Conservation (phyloP, 169 alveolate species). For the Plasmodium inui region DNA sequence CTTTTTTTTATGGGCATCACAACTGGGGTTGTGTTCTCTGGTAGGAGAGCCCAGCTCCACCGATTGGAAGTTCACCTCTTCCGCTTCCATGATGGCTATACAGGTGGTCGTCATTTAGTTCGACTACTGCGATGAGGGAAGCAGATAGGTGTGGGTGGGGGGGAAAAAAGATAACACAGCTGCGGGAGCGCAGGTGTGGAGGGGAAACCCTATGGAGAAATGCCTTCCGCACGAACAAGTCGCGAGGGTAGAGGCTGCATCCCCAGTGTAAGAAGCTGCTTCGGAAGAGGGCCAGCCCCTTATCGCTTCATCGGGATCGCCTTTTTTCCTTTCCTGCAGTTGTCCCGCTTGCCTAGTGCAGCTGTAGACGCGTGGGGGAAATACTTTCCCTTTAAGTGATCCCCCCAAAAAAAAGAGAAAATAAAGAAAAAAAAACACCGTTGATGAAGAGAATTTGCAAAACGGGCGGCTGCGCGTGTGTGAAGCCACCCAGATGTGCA, state of each 20-base stretch:
- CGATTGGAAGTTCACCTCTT: neutral
- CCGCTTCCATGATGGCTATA: neutral
- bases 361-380: neutral
- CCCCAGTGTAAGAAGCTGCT: neutral
- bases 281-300: neutral
- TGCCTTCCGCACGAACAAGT: neutral
- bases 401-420: neutral
- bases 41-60: neutral
- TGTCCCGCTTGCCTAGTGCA: neutral
- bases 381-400: neutral
- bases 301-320: neutral
- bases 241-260: no score
- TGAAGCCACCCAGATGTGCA: neutral
- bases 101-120: slow-evolving; percentile 3
- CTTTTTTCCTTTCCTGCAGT: neutral
- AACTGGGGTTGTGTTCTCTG: neutral
- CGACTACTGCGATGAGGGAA: neutral
- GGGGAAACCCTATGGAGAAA: neutral
- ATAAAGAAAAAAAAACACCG: neutral
- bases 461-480: neutral
- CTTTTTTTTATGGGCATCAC: neutral
- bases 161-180: no score
- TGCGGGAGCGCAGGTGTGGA: no score
- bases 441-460: neutral
- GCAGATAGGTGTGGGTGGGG: neutral